Conservation (phyloP, 129 eudicot genomes). For the Lonicera japonica region DNA sequence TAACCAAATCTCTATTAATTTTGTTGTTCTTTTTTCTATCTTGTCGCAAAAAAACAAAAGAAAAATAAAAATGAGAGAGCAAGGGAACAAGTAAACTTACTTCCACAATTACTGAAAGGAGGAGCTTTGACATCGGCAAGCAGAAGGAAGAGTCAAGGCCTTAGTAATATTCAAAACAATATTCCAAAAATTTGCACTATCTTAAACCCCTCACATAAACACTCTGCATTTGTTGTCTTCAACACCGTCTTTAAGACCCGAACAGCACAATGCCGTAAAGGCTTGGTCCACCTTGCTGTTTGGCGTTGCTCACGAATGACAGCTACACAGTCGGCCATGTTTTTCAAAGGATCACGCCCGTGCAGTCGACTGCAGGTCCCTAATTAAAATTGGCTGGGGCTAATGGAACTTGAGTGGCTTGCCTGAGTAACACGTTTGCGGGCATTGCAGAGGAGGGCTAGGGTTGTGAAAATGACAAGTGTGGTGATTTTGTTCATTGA, state of each 20-base stretch:
- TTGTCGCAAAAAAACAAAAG: too few species aligned
- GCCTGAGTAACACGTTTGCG: background rate
- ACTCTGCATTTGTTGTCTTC: slow-evolving; percentile 43
- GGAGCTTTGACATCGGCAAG: slow-evolving; percentile 67
- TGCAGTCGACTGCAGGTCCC: slow-evolving; percentile 81
- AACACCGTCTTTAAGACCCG: slow-evolving; percentile 59
- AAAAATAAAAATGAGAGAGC: background rate
- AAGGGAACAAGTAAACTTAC: slow-evolving; percentile 21
- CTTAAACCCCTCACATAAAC: slow-evolving; percentile 59
- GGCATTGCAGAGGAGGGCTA: background rate
- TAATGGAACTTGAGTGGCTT: slow-evolving; percentile 10
- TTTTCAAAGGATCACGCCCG: slow-evolving; percentile 40
- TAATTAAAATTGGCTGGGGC: too few species aligned
- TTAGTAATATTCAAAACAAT: slow-evolving; percentile 40
- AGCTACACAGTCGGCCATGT: slow-evolving; percentile 61
- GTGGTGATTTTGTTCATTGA: background rate
- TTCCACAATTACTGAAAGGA: slow-evolving; percentile 51
- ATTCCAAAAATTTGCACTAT: slow-evolving; percentile 63
- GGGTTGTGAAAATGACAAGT: background rate
- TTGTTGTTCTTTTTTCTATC: too few species aligned
- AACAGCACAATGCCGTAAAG: slow-evolving; percentile 63
- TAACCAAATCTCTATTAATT: too few species aligned
- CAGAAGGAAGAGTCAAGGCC: slow-evolving; percentile 51
- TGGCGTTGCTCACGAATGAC: slow-evolving; percentile 55
- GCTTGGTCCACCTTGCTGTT: slow-evolving; percentile 42